Base-by-base conservation (phyloP, 1,284 basidiomycete genomes). In the Amylostereum areolatum region DNA sequence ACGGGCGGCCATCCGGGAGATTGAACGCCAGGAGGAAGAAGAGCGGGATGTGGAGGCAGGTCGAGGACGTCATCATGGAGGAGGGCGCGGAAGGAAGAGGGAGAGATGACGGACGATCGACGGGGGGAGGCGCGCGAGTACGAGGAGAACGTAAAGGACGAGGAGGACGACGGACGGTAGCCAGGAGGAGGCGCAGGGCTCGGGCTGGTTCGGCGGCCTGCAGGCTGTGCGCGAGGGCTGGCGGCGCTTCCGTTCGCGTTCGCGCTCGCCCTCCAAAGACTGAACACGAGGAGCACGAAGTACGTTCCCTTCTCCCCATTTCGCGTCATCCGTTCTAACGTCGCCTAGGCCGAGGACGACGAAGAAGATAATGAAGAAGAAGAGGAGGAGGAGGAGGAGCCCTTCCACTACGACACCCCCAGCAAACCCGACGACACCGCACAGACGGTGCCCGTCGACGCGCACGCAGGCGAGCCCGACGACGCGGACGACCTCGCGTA, bases 1-100 rank as follows among this genome's bases (percentile, higher is more conserved):
- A 56, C 70, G 80, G 11, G 76, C 75, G 0, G 73, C 77, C 0
- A 52, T 80, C 53, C 62, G 61, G 45, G 69, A 71, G 47, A 63
- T 67, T 43, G 62, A 66, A 48, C 48, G 49, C 18, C 52, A 52
- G 42, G 58, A 57, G 29, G 54, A 58, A 46, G 52, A 50, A 33
- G 55, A 57, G 42, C 48, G 56, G 2, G 75, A 76, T 47, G 65
- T 63, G 46, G 72, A 75, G 52, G 65, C 68, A n/a, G n/a, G n/a
- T n/a, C 45, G 66, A 69, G 45, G 71, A 75, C 44, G 65, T 66
- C 11, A 53, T 54, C 1, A 12, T 41, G 0, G 57, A 61, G 37
- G 56, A 62, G 2, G 46, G 65, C 63, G 49, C 70, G 75, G 53
- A 64, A 69, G 45, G 66, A 69, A 44, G 71, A 74, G 47, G 68